A percentile compares a stretch with the other conserved stretches of the same genome.
Conservation (phyloP, 306 rosid species). For the Vigna mungo region DNA sequence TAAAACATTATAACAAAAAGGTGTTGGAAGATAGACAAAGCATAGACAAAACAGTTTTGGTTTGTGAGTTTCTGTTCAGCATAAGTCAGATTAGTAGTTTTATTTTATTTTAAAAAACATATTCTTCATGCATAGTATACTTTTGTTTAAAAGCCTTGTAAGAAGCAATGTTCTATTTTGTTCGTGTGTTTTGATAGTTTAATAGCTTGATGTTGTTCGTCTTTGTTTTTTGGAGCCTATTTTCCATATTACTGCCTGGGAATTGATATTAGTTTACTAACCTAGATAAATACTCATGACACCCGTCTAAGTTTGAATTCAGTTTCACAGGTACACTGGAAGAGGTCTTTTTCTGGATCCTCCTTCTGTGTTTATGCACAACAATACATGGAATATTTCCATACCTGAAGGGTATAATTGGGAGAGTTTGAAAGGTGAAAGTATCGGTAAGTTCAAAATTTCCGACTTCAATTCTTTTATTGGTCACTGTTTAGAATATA, state of each 20-base stretch:
- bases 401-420: constrained; percentile 69
- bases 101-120: constrained; percentile 8
- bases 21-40: constrained; percentile 35
- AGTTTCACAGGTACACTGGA: constrained; percentile 84
- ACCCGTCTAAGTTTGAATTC: constrained; percentile 44
- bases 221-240: constrained; percentile 27
- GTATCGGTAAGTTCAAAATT: constrained; percentile 55
- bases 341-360: constrained; percentile 94
- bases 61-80: constrained; percentile 27
- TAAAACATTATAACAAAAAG: constrained; percentile 11
- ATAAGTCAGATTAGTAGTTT: constrained; percentile 8
- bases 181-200: background rate
- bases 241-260: constrained; percentile 19
- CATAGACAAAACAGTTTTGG: constrained; percentile 36
- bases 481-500: constrained; percentile 36
- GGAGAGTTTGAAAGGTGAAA: constrained; percentile 46
- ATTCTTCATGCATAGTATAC: constrained; percentile 18
- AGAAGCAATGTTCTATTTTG: background rate
- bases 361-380: constrained; percentile 77
- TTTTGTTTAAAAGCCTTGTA: background rate
- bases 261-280: constrained; percentile 20
- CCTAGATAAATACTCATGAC: constrained; percentile 34
- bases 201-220: constrained; percentile 8
- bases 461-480: constrained; percentile 29
- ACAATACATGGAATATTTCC: constrained; percentile 72